Base-by-base conservation (phyloP, 805 yeast genomes). In the Lachancea sp. region DNA sequence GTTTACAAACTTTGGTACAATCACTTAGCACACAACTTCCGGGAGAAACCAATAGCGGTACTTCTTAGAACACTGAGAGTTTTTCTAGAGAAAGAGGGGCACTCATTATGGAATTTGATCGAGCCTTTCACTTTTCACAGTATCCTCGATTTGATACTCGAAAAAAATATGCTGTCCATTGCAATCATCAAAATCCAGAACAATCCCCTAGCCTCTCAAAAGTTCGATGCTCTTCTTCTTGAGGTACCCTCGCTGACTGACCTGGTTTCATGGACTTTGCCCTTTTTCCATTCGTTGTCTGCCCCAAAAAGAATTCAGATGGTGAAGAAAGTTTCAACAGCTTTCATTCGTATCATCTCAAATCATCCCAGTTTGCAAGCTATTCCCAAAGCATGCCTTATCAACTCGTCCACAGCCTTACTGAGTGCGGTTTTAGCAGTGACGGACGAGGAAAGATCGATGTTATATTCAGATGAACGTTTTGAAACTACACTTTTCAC, bases 121-220 rank as follows among this genome's bases (percentile, higher is more conserved):
- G 65, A 73, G 1, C 86, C 85, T 0, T 74, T 68, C 48, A 74
- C 76, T 2, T 76, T 74, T 48, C 71, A 69, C 25, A 79, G 78
- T 48, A 67, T 81, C 36, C 60, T 84, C 42, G 89, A 82, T 50
- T 71, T 79, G 15, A 68, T 83, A 1, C 70, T 82, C 38, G 74
- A 74, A 16, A 80, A 75, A 52, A 79, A 81, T 1, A 63, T 68
- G 38, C 79, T 70, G 52, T 55, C 67, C 0, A 63, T 62, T 15
- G 65, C 60, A 42, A 56, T 81, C 36, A 42, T 54, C 53, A 39
- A 48, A 37, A 49, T 59, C 13, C 62, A 63, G 42, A 55, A 57
- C 19, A 54, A 52, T 13, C 44, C 56, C 2, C 46, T 58, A 2
- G 58, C 66, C 1, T 49, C 58, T 11, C 61, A 62, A 29, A 68